Percentiles rank a stretch among this genome's conserved stretches.
These are phyloP conservation scores for Alternaria consortialis DNA, from an alignment of 2,329 filamentous ascomycete species.

Conservation along the genomic window DNA sequence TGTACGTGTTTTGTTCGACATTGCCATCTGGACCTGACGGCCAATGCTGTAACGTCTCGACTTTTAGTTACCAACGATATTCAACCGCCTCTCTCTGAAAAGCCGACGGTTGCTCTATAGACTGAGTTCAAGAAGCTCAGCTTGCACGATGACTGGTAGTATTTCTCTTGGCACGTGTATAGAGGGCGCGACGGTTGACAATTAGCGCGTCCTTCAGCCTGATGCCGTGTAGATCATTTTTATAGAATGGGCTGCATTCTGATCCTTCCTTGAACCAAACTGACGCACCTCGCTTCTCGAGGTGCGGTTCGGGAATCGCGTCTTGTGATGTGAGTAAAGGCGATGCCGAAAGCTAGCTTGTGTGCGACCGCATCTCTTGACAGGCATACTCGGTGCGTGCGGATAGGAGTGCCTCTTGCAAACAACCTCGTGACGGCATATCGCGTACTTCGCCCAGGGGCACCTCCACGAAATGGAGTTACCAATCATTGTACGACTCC, in stretches of 20 bases:
- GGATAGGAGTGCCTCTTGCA: background rate
- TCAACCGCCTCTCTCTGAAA: background rate
- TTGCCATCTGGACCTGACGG: background rate
- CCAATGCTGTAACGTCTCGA: background rate
- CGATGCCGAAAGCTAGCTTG: background rate
- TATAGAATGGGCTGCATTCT: background rate
- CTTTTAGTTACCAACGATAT: background rate
- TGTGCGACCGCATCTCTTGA: background rate
- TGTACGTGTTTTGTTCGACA: background rate
- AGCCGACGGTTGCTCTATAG: background rate
- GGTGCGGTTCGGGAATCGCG: background rate
- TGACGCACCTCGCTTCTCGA: background rate
- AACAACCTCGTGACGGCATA: too few species aligned
- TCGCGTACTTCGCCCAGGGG: background rate
- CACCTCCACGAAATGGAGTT: too few species aligned
- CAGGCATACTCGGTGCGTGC: background rate
- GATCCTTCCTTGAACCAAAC: background rate
- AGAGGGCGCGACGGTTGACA: constrained; percentile 3
- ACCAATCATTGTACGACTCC: too few species aligned
- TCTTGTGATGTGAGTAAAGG: background rate
- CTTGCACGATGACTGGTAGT: constrained; percentile 2
- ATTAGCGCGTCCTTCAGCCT: constrained; percentile 10
- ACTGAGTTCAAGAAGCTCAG: background rate
- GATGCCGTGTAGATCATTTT: constrained; percentile 1
- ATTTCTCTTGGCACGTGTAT: constrained; percentile 15